Evolutionary conservation across 169 alveolate genomes (phyloP).

Genomic region (Plasmodium sp.): DNA sequence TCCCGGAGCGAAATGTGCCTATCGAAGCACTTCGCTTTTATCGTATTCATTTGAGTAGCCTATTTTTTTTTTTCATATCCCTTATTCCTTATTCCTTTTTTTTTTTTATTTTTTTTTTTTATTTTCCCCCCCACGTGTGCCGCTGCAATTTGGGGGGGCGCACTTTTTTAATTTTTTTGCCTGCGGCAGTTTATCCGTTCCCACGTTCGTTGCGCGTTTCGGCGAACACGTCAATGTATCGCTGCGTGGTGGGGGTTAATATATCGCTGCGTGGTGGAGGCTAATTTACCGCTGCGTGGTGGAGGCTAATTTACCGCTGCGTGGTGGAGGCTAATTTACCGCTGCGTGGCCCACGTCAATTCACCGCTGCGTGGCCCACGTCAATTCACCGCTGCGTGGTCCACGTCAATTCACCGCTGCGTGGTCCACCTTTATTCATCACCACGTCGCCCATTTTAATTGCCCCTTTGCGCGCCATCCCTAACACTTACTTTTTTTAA

Average conservation of each 20-base stretch:
- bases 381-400: too few relatives aligned
- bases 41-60: slow-evolving; percentile 5
- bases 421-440: not conserved
- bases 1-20: not conserved
- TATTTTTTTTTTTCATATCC: not conserved
- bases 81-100: not conserved
- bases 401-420: too few relatives aligned
- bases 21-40: not conserved
- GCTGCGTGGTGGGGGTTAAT: not conserved
- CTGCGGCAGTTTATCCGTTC: not conserved
- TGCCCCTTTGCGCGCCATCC: not conserved
- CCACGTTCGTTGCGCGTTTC: not conserved
- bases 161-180: not conserved
- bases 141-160: not conserved
- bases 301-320: too few relatives aligned
- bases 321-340: too few relatives aligned
- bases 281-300: too few relatives aligned
- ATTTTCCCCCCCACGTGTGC: not conserved
- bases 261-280: too few relatives aligned
- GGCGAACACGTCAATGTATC: not conserved
- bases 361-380: too few relatives aligned
- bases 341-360: too few relatives aligned
- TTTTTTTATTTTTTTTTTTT: not conserved
- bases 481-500: not conserved
- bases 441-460: not conserved